Conservation (phyloP, 345 rosid genomes). For the Gossypium australe region DNA sequence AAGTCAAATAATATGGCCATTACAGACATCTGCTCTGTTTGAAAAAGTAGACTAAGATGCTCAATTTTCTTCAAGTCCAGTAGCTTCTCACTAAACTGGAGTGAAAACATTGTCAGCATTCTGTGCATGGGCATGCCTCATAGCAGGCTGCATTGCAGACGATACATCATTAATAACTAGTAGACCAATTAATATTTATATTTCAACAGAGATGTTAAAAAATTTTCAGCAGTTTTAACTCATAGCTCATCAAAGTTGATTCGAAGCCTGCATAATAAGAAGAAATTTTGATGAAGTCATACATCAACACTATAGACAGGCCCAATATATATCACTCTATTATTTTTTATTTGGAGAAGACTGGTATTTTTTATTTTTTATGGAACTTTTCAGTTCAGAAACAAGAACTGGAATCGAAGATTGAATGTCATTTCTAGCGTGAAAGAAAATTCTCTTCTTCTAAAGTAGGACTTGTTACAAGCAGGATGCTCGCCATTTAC, state of each 20-base stretch:
- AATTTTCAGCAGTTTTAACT: not conserved
- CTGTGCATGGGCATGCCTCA: constrained; percentile 73
- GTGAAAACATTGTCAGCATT: constrained; percentile 65
- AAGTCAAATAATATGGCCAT: constrained; percentile 12
- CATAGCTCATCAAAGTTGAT: not conserved
- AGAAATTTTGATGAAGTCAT: constrained; percentile 20
- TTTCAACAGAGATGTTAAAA: not conserved
- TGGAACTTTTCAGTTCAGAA: constrained; percentile 51
- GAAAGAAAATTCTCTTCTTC: constrained; percentile 80
- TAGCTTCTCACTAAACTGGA: constrained; percentile 84
- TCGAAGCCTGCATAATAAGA: constrained; percentile 35
- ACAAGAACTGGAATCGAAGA: constrained; percentile 63
- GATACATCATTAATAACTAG: not conserved
- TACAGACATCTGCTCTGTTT: not conserved
- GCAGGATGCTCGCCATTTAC: constrained; percentile 91
- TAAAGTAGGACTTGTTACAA: constrained; percentile 63
- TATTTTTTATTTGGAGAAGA: no score
- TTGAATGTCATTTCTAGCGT: constrained; percentile 76
- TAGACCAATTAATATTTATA: not conserved
- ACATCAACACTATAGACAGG: constrained; percentile 82
- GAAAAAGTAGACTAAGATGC: not conserved
- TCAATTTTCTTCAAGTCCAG: not conserved
- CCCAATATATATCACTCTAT: constrained; percentile 57
- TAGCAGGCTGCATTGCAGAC: constrained; percentile 50
- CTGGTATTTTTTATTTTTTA: constrained; percentile 36